A percentile compares a stretch with the other conserved stretches of the same genome.
Evolutionary conservation across 768 basidiomycete genomes (phyloP).

Genomic region (Ramaria rubella): DNA sequence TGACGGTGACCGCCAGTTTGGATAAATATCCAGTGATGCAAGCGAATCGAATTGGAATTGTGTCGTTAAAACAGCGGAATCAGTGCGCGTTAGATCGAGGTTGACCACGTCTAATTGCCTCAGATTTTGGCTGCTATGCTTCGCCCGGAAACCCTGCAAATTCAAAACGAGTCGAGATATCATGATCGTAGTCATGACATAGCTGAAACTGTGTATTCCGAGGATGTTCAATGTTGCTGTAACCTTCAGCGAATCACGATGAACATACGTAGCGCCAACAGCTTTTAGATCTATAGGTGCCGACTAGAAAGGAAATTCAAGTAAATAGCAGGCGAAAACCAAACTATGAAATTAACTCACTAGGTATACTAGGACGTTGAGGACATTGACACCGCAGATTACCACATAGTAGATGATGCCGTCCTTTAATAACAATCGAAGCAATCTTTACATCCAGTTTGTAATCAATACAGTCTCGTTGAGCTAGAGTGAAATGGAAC

Average conservation of each 20-base stretch:
- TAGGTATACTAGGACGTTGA: not conserved
- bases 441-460: not conserved
- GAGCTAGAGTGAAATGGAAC: not conserved
- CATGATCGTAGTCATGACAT: not conserved
- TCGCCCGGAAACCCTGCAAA: not conserved
- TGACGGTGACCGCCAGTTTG: not conserved
- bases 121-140: not conserved
- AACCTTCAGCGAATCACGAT: not conserved
- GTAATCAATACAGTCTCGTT: not conserved
- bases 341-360: not conserved
- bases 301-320: not conserved
- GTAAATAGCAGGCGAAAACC: not conserved
- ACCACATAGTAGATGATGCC: constrained; percentile 5
- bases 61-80: not conserved
- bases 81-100: no score
- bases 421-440: constrained; percentile 1
- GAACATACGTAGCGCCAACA: not conserved
- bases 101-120: not conserved
- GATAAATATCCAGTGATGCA: not conserved
- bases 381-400: not conserved
- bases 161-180: not conserved
- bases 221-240: not conserved
- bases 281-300: not conserved
- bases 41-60: not conserved
- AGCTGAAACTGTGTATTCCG: not conserved